A percentile compares a stretch with the other conserved stretches of the same genome.
These are phyloP conservation scores for Aegilops umbellulata DNA, from an alignment of 176 grass and related monocot species.

Conservation along the genomic window DNA sequence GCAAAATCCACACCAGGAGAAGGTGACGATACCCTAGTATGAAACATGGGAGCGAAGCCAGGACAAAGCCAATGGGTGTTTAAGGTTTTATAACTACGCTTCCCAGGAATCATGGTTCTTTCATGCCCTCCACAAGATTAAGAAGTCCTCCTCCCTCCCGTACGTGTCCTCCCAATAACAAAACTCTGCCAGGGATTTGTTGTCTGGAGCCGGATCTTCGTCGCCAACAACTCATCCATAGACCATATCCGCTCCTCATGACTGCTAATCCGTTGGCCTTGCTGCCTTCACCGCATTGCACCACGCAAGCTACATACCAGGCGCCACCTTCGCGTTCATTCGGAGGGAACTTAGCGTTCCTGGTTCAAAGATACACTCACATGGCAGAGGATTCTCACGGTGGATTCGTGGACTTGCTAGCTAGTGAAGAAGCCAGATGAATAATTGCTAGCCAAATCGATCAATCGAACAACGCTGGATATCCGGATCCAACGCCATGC, in stretches of 20 bases:
- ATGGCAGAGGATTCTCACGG: constrained; percentile 8
- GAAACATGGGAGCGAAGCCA: not conserved
- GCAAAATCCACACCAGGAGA: not conserved
- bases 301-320: not conserved
- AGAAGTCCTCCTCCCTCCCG: not conserved
- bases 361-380: constrained; percentile 20
- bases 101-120: constrained; percentile 6
- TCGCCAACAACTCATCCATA: not conserved
- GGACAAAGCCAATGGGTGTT: not conserved
- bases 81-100: not conserved
- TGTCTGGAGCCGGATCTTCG: constrained; percentile 21
- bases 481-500: not conserved
- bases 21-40: not conserved
- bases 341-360: not conserved
- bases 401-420: not conserved
- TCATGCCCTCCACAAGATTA: not conserved
- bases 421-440: too few relatives aligned
- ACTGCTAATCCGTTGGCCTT: not conserved
- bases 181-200: not conserved
- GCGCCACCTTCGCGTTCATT: constrained; percentile 8
- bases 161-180: not conserved
- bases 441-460: not conserved
- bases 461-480: not conserved
- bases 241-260: not conserved
- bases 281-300: constrained; percentile 17